Conservation (phyloP, 2,329 filamentous ascomycete species). For the Davidsoniella neocaledoniae region DNA sequence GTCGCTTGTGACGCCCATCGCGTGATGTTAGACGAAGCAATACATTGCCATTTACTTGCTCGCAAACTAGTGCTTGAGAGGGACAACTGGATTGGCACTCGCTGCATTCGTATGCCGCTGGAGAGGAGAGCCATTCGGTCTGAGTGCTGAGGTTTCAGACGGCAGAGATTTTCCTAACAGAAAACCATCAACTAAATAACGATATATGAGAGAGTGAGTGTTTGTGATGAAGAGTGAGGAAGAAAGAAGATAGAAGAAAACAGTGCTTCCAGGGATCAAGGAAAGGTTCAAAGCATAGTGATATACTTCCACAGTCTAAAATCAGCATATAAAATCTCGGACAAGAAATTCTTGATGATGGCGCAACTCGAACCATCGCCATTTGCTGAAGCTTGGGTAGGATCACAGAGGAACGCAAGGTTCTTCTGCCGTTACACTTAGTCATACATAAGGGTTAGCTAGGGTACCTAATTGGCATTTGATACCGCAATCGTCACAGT, state of each 20-base stretch:
- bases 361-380: neutral
- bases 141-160: neutral
- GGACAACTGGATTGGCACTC: neutral
- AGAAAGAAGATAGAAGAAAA: neutral
- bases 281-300: neutral
- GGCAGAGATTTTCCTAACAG: neutral
- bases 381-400: neutral
- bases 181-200: neutral
- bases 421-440: neutral
- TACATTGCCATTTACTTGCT: neutral
- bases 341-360: neutral
- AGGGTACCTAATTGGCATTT: neutral
- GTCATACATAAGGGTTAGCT: neutral
- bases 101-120: neutral
- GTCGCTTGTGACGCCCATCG: conserved; percentile 6
- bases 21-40: neutral
- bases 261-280: neutral
- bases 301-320: neutral
- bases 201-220: neutral
- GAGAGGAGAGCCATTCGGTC: neutral
- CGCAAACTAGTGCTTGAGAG: neutral
- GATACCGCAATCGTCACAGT: neutral
- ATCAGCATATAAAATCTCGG: neutral
- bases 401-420: neutral
- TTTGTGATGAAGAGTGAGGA: neutral